Evolutionary conservation across 192 early-diverging fungal species (phyloP), one percentile per base, ranked within the genome.

Genomic region (Rhizophagus sp.): DNA sequence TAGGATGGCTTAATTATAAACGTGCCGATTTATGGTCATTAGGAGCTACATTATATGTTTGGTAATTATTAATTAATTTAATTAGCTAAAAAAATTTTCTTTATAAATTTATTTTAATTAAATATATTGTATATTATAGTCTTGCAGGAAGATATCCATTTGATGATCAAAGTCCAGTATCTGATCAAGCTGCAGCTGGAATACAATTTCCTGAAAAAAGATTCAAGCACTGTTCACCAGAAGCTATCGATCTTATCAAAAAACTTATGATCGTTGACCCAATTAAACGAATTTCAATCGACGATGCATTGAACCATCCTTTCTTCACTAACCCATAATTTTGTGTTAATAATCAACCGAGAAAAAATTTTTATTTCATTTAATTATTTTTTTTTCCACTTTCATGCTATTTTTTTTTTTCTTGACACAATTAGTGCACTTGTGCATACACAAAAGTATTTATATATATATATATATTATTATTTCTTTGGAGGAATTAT

Each of bases 1-100:
- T 44, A 8, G 75, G 62, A 41, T 76, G 75, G 75, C 41, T 76
- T n/a, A 76, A 76, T 76, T 76, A 76, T 44, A 76, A 76, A 62
- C 75, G 75, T 25, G 75, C 75, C 65, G 75, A 76, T 63, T 19
- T 76, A 30, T 76, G 75, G 75, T 76, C 75, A 47, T 64, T 76
- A 11, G 75, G 75, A 1, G 75, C 75, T 0, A 76, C 75, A 39
- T 73, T 73, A 50, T 73, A 73, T n/a, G 71, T 73, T 27, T 73
- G 71, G 71, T 73, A 49, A 73, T 3, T 50, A 25, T 27, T 24
- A 41, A 41, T 41, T 12, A n/a, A 36, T 73, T 49, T 24, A 19
- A 34, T 13, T 33, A 69, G 15, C 8, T 36, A 34, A 19, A 68
- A 19, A 5, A 27, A 17, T 27, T 27, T 33, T 68, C 9, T 36